Conservation (phyloP, 176 grass and related monocot species). For the Otatea glauca region DNA sequence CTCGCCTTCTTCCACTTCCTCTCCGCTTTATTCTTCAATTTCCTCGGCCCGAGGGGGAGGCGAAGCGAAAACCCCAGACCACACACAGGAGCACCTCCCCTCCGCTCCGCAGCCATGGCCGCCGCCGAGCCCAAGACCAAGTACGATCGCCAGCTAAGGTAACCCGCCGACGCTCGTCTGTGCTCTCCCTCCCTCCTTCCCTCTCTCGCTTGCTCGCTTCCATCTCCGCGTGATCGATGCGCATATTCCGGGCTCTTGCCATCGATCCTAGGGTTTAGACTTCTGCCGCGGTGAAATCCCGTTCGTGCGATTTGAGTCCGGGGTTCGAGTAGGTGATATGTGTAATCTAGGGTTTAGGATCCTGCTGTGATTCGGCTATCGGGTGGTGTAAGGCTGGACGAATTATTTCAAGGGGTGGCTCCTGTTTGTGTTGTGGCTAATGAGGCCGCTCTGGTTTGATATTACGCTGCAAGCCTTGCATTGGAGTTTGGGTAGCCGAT, state of each 20-base stretch:
- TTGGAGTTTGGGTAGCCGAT: neutral
- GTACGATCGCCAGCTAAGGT: slow-evolving; percentile 87
- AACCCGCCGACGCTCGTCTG: slow-evolving; percentile 5
- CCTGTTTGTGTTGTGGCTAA: neutral
- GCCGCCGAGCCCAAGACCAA: slow-evolving; percentile 70
- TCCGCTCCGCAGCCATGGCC: slow-evolving; percentile 49
- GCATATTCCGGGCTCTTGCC: slow-evolving; percentile 33
- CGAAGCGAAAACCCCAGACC: neutral
- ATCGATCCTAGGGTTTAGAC: slow-evolving; percentile 26
- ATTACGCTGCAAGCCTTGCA: slow-evolving; percentile 14
- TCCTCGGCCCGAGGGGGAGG: slow-evolving; percentile 32
- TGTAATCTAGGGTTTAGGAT: slow-evolving; percentile 42
- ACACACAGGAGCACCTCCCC: neutral
- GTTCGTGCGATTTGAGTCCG: neutral
- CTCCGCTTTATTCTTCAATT: slow-evolving; percentile 32
- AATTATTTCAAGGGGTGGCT: neutral
- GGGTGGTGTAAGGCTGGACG: neutral
- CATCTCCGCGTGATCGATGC: neutral
- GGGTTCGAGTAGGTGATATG: neutral
- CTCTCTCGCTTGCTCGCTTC: no score
- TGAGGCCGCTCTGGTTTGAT: neutral
- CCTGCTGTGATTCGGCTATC: neutral
- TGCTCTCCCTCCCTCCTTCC: neutral
- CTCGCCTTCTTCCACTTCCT: neutral
- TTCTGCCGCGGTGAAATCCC: neutral